Evolutionary conservation across 352 stramenopile genomes (phyloP).

Genomic region (Phytophthora tentaculata): DNA sequence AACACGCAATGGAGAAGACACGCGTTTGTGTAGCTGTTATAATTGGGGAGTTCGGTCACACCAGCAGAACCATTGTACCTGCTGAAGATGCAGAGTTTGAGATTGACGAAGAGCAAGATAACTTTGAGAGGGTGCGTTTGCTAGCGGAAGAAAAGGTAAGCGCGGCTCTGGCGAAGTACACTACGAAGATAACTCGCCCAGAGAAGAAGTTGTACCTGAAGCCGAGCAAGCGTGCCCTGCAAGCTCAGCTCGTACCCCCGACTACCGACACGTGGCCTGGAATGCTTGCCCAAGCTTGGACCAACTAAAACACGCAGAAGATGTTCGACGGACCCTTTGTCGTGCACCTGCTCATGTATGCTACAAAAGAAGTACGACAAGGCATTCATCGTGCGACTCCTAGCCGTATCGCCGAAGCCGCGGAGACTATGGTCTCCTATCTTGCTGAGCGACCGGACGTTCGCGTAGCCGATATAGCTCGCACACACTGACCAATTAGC

Average conservation of each 20-base stretch:
- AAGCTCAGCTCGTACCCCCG: not conserved
- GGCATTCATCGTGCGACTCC: no score
- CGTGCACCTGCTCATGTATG: no score
- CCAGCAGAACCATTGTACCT: slow-evolving; percentile 2
- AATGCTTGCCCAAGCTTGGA: not conserved
- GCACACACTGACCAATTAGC: no score
- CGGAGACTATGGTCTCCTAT: no score
- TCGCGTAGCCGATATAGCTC: no score
- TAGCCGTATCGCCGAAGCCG: no score
- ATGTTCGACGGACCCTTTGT: no score
- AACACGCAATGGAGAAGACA: slow-evolving; percentile 17
- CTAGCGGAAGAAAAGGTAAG: not conserved
- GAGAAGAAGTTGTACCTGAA: not conserved
- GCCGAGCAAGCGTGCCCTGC: not conserved
- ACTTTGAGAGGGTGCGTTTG: not conserved
- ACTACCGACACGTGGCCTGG: not conserved
- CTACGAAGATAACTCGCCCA: not conserved
- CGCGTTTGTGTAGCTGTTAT: slow-evolving; percentile 5
- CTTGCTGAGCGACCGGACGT: no score
- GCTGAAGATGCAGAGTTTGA: not conserved
- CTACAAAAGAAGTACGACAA: no score
- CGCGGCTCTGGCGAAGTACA: not conserved
- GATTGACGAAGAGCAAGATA: not conserved
- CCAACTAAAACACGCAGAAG: not conserved
- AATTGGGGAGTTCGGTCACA: slow-evolving; percentile 6